Percentiles rank a stretch among this genome's conserved stretches.
Conservation (phyloP, 2,329 filamentous ascomycete genomes). For the Beauveria caledonica region DNA sequence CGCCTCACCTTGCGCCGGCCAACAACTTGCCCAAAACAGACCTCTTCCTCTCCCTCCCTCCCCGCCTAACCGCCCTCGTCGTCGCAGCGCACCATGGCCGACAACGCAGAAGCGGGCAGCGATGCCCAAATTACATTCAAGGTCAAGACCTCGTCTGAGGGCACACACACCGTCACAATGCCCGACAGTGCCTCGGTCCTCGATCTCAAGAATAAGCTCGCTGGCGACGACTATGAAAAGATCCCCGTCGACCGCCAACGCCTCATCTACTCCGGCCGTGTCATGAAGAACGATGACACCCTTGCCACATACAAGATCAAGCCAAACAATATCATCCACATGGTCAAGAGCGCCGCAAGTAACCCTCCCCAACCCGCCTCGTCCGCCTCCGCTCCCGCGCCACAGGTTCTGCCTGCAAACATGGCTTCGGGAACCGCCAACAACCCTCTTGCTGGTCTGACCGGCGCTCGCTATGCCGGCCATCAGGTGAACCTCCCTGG, state of each 20-base stretch:
- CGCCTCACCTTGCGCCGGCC: slow-evolving; percentile 6
- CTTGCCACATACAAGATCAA: slow-evolving; percentile 89
- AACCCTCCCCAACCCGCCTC: slow-evolving; percentile 48
- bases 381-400: slow-evolving; percentile 32
- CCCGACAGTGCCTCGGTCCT: slow-evolving; percentile 65
- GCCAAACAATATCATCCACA: slow-evolving; percentile 87
- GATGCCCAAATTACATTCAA: slow-evolving; percentile 87
- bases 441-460: slow-evolving; percentile 83
- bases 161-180: slow-evolving; percentile 76
- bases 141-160: slow-evolving; percentile 92
- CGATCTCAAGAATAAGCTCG: slow-evolving; percentile 85
- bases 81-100: slow-evolving; percentile 46
- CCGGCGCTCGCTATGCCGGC: slow-evolving; percentile 87
- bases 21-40: slow-evolving; percentile 6
- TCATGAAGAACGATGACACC: slow-evolving; percentile 90
- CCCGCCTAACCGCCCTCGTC: neutral
- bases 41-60: neutral
- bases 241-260: slow-evolving; percentile 83
- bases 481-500: slow-evolving; percentile 76
- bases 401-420: slow-evolving; percentile 54
- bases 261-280: slow-evolving; percentile 92
- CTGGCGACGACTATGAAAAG: slow-evolving; percentile 73
- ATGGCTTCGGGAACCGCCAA: slow-evolving; percentile 78
- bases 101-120: slow-evolving; percentile 50
- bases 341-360: slow-evolving; percentile 93